These are phyloP conservation scores for Madurella fahalii DNA, from an alignment of 2,329 filamentous ascomycete species.

Conservation along the genomic window DNA sequence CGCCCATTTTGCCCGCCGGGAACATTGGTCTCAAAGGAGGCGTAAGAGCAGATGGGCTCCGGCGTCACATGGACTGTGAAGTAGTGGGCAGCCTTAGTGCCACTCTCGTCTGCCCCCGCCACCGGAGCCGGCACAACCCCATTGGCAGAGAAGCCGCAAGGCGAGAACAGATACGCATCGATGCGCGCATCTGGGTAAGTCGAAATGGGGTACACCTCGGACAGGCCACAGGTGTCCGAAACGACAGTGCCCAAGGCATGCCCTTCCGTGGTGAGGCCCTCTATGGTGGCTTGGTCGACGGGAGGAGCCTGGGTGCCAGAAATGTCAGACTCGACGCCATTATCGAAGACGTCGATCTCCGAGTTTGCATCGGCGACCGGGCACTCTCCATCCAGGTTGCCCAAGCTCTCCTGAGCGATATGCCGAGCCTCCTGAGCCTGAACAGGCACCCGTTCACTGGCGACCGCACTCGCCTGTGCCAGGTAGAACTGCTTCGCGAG, in stretches of 20 bases:
- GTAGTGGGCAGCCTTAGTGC: slow-evolving; percentile 67
- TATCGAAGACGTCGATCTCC: slow-evolving; percentile 75
- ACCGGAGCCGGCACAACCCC: slow-evolving; percentile 81
- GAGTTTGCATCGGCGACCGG: slow-evolving; percentile 45
- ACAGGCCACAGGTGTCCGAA: slow-evolving; percentile 82
- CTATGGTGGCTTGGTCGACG: slow-evolving; percentile 43
- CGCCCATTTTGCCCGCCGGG: slow-evolving; percentile 83
- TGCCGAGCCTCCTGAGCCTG: slow-evolving; percentile 61
- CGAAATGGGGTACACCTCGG: slow-evolving; percentile 79
- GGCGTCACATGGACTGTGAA: slow-evolving; percentile 98
- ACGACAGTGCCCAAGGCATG: slow-evolving; percentile 91
- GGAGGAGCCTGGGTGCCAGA: slow-evolving; percentile 55
- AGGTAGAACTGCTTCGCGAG: slow-evolving; percentile 69
- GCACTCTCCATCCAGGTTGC: slow-evolving; percentile 43
- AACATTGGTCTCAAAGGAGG: slow-evolving; percentile 97
- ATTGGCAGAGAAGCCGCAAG: slow-evolving; percentile 96
- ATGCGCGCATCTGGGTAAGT: slow-evolving; percentile 91
- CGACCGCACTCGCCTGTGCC: slow-evolving; percentile 78
- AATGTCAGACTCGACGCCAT: slow-evolving; percentile 46
- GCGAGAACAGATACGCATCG: slow-evolving; percentile 93
- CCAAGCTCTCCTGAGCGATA: slow-evolving; percentile 55
- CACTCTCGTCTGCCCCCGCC: slow-evolving; percentile 41
- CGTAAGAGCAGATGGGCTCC: slow-evolving; percentile 94
- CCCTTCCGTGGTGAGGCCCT: slow-evolving; percentile 84
- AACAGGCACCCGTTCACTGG: slow-evolving; percentile 71